These are phyloP conservation scores for Rhynchosporium agropyri DNA, from an alignment of 2,329 filamentous ascomycete genomes.

Conservation along the genomic window DNA sequence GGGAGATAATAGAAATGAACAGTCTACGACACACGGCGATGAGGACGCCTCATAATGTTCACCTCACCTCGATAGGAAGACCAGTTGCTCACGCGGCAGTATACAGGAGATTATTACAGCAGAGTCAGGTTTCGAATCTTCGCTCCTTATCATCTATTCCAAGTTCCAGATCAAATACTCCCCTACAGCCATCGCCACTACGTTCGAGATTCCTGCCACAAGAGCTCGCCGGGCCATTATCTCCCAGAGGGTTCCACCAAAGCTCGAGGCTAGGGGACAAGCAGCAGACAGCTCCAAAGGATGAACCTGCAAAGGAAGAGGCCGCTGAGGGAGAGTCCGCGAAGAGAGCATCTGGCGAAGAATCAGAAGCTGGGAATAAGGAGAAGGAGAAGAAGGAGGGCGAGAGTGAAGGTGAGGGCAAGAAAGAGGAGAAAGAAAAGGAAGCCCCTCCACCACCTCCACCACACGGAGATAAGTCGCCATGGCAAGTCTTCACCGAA, in stretches of 20 bases:
- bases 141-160: slow-evolving; percentile 34
- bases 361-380: slow-evolving; percentile 36
- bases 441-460: slow-evolving; percentile 78
- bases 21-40: slow-evolving; percentile 37
- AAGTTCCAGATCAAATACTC: slow-evolving; percentile 43
- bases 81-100: slow-evolving; percentile 39
- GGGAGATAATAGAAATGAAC: slow-evolving; percentile 35
- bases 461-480: slow-evolving; percentile 97
- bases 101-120: slow-evolving; percentile 43
- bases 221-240: slow-evolving; percentile 29
- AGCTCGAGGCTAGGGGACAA: slow-evolving; percentile 35
- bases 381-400: slow-evolving; percentile 49
- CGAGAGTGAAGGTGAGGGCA: slow-evolving; percentile 43
- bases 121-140: slow-evolving; percentile 36
- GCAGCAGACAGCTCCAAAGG: slow-evolving; percentile 26
- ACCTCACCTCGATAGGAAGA: slow-evolving; percentile 41
- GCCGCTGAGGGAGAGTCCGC: slow-evolving; percentile 28
- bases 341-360: slow-evolving; percentile 33
- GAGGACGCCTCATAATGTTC: slow-evolving; percentile 35
- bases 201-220: slow-evolving; percentile 46
- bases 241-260: slow-evolving; percentile 35
- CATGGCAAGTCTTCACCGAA: slow-evolving; percentile 98
- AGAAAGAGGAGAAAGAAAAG: slow-evolving; percentile 50
- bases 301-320: slow-evolving; percentile 31
- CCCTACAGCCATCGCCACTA: slow-evolving; percentile 44